phyloP scores from a whole-genome alignment of 352 stramenopile species.

The Phytophthora tentaculata region DNA sequence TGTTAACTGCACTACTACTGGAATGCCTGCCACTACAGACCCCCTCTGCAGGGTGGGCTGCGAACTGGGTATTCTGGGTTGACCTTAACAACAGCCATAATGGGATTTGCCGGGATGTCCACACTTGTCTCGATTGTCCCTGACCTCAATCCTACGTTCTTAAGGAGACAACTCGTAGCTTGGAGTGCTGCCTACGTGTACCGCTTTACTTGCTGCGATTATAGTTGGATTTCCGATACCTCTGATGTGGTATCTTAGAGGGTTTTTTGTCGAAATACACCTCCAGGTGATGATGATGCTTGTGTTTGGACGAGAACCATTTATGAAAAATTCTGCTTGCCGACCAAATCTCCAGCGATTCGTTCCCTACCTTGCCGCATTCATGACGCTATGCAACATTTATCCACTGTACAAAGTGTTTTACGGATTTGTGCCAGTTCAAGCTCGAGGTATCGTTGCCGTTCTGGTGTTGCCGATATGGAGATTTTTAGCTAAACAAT shows the following conservation, averaged over 20 bases:
- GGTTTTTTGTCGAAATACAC: neutral
- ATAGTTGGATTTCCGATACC: neutral
- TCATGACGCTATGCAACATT: neutral
- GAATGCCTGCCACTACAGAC: conserved; percentile 19
- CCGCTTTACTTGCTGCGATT: conserved; percentile 4
- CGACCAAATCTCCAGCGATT: neutral
- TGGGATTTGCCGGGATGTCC: conserved; percentile 4
- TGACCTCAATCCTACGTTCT: conserved; percentile 18
- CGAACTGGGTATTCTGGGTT: conserved; percentile 29
- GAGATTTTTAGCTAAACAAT: conserved; percentile 15
- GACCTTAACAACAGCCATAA: neutral
- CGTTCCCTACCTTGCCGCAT: neutral
- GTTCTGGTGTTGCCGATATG: conserved; percentile 10
- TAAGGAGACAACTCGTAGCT: neutral
- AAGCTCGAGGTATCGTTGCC: neutral
- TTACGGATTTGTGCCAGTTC: neutral
- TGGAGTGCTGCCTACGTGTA: neutral
- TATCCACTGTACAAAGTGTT: conserved; percentile 1
- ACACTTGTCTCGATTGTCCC: conserved; percentile 13
- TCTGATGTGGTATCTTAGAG: neutral
- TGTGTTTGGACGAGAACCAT: neutral
- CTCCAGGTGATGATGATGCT: neutral
- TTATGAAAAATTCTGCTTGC: neutral
- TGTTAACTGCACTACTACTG: conserved; percentile 3
- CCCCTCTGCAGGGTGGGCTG: conserved; percentile 17